Conservation (phyloP, 192 early-diverging fungal species). For the Helicostylum pulchrum region DNA sequence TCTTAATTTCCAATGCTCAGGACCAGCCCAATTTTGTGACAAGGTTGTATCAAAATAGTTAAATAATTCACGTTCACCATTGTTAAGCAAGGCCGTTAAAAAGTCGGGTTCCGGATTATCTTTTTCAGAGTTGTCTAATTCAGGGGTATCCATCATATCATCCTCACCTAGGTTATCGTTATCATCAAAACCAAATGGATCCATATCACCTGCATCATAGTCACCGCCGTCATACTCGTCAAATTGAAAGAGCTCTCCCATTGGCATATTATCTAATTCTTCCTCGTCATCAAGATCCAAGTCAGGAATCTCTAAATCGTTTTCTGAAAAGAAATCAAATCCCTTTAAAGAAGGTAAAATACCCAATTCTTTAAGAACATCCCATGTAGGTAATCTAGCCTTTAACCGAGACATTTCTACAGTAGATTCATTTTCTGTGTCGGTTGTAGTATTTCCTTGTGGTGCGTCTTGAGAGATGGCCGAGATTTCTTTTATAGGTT, state of each 20-base stretch:
- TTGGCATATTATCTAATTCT: slow-evolving; percentile 11
- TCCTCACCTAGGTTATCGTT: slow-evolving; percentile 38
- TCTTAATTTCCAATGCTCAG: slow-evolving; percentile 84
- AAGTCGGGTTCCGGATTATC: slow-evolving; percentile 16
- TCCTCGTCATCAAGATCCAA: slow-evolving; percentile 16
- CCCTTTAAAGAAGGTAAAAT: slow-evolving; percentile 68
- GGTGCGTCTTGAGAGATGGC: neutral
- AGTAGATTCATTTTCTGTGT: neutral
- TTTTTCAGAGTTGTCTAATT: slow-evolving; percentile 26
- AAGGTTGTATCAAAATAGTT: slow-evolving; percentile 87
- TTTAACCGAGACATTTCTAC: slow-evolving; percentile 46
- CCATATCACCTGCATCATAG: slow-evolving; percentile 20
- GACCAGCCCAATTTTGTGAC: slow-evolving; percentile 87
- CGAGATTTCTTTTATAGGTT: neutral
- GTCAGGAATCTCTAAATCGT: slow-evolving; percentile 44
- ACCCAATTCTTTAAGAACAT: slow-evolving; percentile 10
- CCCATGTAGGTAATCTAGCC: slow-evolving; percentile 19
- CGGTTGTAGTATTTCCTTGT: neutral
- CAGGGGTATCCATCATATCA: slow-evolving; percentile 36
- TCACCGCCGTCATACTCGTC: slow-evolving; percentile 8
- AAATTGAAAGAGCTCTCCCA: neutral
- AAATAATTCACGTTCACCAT: slow-evolving; percentile 58
- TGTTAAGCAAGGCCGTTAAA: slow-evolving; percentile 1
- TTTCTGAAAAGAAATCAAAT: slow-evolving; percentile 67
- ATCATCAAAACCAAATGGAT: slow-evolving; percentile 33